Percentiles rank a stretch among this genome's conserved stretches.
Evolutionary conservation across 2,329 filamentous ascomycete genomes (phyloP).

Genomic region (Alternaria hordeiaustralica): DNA sequence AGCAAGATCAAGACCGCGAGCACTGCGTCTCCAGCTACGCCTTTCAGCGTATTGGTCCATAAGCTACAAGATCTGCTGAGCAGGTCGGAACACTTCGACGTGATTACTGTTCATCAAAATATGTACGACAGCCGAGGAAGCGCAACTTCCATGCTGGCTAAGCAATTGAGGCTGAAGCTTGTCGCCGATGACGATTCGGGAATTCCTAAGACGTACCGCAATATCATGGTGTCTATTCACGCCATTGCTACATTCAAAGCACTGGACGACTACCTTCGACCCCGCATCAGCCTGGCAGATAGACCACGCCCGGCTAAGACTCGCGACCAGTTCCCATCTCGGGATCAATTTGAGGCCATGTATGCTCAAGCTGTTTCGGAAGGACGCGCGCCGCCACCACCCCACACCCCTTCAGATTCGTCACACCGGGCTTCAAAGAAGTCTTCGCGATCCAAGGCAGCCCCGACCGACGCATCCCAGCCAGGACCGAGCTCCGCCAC

Average conservation of each 20-base stretch:
- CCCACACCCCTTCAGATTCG: conserved; percentile 43
- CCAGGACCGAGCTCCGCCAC: conserved; percentile 54
- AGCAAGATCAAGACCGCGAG: conserved; percentile 68
- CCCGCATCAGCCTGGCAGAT: conserved; percentile 81
- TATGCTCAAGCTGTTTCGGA: conserved; percentile 74
- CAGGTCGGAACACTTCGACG: conserved; percentile 96
- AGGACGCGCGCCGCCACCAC: conserved; percentile 46
- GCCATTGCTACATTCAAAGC: conserved; percentile 98
- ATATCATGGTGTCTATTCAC: conserved; percentile 98
- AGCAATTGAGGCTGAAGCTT: conserved; percentile 88
- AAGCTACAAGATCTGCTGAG: conserved; percentile 96
- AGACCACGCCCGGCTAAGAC: conserved; percentile 68
- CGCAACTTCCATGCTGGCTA: conserved; percentile 93
- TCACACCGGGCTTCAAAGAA: conserved; percentile 41
- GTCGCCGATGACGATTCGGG: conserved; percentile 89
- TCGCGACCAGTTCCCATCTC: conserved; percentile 62
- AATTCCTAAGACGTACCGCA: conserved; percentile 84
- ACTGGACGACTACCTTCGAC: conserved; percentile 91
- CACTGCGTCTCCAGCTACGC: conserved; percentile 74
- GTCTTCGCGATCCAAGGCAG: conserved; percentile 39
- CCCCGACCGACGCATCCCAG: conserved; percentile 53
- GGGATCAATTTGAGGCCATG: conserved; percentile 69
- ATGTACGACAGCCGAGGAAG: conserved; percentile 90
- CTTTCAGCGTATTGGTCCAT: conserved; percentile 88
- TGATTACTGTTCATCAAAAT: conserved; percentile 93